Evolutionary conservation across 2,329 filamentous ascomycete genomes (phyloP), one percentile per base, ranked within the genome.

Genomic region (Ceratocystis diversiconidia): DNA sequence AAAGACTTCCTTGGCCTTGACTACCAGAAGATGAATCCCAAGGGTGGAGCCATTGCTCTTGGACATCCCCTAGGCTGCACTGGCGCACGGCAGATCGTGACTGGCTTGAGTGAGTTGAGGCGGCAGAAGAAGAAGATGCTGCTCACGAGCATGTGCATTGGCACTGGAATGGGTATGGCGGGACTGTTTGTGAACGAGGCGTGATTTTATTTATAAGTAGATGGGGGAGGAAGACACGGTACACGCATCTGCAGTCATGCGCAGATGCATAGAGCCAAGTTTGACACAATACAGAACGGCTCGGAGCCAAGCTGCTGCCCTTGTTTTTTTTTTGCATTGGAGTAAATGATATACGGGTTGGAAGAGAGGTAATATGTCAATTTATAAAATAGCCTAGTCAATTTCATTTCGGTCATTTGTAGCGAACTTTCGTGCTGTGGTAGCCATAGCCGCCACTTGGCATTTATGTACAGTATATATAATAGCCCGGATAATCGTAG

Each of bases 41-140:
- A 88, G 68, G 89, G 89, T 70, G 89, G 89, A 69, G 89, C 89
- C 69, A 92, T 94, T 73, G 89, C 89, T 2, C 80, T 94, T 0
- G 89, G 89, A 63, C 89, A 94, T 75, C 89, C 89, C 3, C 79
- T 92, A n/a, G 89, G 89, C 36, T 82, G 85, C 69, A 94, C 89
- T 1, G 89, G 89, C 68, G 78, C 87, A 1, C 77, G 89, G 71
- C 89, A 92, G 75, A 90, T 97, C 70, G 90, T 94, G 68, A 97
- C 94, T 0, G 89, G 92, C 22, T 75, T 96, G 73, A 92, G 88
- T 72, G 92, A 96, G 81, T 85, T 86, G 71, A 82, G 90, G 72
- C 83, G 89, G 73, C 85, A 85, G 69, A 90, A 90, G 81, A 92
- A 92, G 83, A 95, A 91, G 88, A 80, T 96, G 70, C 76, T 96